Base-by-base conservation (phyloP, 352 stramenopile genomes). In the Lagenidium giganteum region DNA sequence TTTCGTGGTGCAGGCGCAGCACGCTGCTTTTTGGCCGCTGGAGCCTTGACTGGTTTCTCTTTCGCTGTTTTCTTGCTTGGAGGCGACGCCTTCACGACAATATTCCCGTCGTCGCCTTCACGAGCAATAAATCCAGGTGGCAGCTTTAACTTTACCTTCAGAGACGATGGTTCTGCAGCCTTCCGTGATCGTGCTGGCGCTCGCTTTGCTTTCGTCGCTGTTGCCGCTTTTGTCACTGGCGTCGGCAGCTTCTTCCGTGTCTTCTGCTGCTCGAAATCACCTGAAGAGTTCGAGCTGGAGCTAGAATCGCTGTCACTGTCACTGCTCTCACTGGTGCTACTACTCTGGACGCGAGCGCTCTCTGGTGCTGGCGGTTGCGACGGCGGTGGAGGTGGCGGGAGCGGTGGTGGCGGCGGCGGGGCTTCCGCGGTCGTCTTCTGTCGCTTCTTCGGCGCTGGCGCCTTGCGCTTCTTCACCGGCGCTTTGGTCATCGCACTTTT, bases 101-200 rank as follows among this genome's bases (percentile, higher is more conserved):
- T 62, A n/a, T n/a, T n/a, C n/a, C n/a, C n/a, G n/a, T n/a, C n/a
- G n/a, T n/a, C n/a, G n/a, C n/a, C n/a, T n/a, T n/a, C n/a, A n/a
- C n/a, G n/a, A 2, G 70, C 42, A 36, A 63, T 64, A 46, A 83
- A 83, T 5, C 67, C 67, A 5, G 67, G 67, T 11, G 70, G 70
- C 2, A 83, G 65, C 52, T 83, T 81, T 20, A 83, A 37, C 20
- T 63, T 83, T 20, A 81, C 68, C 33, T 77, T 79, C 8, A 81
- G 47, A 13, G 71, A 81, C 27, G 64, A 63, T 4, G 62, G 49
- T 20, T 28, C 16, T 67, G 27, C 27, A 37, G 17, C 22, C 31
- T 11, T 9, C 33, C 12, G 34, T 8, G 62, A 36, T 68, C 63
- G 20, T 59, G 48, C 43, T 41, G 20, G 41, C 12, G 29, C 42